Percentiles rank a stretch among this genome's conserved stretches.
These are phyloP conservation scores for Chenopodium berlandieri DNA, from an alignment of 148 eudicot species.

Conservation along the genomic window DNA sequence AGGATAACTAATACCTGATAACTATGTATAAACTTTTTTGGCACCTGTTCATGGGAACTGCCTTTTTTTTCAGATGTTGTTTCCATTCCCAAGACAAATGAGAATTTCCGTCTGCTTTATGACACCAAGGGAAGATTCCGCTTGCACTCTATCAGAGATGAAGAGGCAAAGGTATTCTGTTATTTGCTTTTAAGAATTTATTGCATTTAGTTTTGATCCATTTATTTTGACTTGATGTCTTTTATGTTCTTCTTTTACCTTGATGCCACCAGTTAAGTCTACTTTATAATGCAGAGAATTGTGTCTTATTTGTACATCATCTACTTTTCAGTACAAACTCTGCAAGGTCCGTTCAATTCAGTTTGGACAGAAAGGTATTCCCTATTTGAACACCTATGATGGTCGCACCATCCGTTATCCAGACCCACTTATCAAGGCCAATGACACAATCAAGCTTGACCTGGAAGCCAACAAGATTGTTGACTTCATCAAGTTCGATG, in stretches of 20 bases:
- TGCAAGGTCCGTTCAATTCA: constrained; percentile 60
- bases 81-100: constrained; percentile 58
- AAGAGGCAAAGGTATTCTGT: constrained; percentile 43
- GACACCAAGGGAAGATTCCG: constrained; percentile 65
- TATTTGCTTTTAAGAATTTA: too few species aligned
- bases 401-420: constrained; percentile 61
- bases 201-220: background rate
- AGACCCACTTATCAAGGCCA: constrained; percentile 56
- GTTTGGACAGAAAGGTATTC: constrained; percentile 58
- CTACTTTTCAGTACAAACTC: constrained; percentile 44
- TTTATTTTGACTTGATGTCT: background rate
- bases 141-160: constrained; percentile 56
- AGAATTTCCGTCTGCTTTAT: constrained; percentile 57
- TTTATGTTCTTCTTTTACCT: background rate
- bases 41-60: background rate
- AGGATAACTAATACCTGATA: background rate
- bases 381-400: constrained; percentile 59
- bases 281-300: too few species aligned
- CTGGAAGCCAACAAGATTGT: constrained; percentile 45
- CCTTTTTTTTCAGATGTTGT: constrained; percentile 42
- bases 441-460: constrained; percentile 58
- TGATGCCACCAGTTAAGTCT: too few species aligned
- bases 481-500: constrained; percentile 56
- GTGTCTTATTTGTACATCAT: too few species aligned
- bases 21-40: background rate